Evolutionary conservation across 1,284 basidiomycete species (phyloP), one percentile per base, ranked within the genome.

Genomic region (Cutaneotrichosporon arboriforme): DNA sequence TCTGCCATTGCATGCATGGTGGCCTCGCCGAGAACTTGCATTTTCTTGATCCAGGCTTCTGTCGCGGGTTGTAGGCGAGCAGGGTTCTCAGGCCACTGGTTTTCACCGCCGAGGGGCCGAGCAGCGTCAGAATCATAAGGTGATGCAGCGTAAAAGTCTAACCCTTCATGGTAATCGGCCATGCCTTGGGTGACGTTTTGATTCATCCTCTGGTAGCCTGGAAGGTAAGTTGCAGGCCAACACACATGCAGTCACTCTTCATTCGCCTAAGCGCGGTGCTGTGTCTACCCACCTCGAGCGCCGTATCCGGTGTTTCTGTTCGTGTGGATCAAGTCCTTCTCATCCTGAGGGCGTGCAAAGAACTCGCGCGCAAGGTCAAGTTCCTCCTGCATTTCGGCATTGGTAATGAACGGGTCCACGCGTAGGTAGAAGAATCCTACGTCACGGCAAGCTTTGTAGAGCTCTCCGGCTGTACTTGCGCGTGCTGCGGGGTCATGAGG

Each of bases 341-440:
- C 85, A 12, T 80, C 81, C 55, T 85, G 81, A 0, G 86, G 82
- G 10, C 84, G 71, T 9, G 70, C 62, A 62, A 92, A 91, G 77
- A 92, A 93, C 55, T 81, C 75, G 18, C 80, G 78, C 2, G 83
- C 87, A 2, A 88, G 77, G 8, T 74, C 68, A 0, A 81, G 73
- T 5, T 90, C 79, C 57, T 85, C 81, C 36, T 84, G 81, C n/a
- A 85, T 80, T 62, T 89, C 85, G 0, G 75, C 66, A 0, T 73
- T 71, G 37, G 82, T 75, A 17, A 83, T 71, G 60, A 79, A 86
- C 2, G 78, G 73, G 9, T 81, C 80, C 39, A 90, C 78, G 52
- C 86, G 81, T 46, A 92, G 78, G 69, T 92, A 93, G 75, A 92
- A 90, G 79, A 92, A 92, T 0, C 89, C 90, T 53, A 83, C 87